Evolutionary conservation across 257 asterid genomes (phyloP).

Genomic region (Sherardia arvensis): DNA sequence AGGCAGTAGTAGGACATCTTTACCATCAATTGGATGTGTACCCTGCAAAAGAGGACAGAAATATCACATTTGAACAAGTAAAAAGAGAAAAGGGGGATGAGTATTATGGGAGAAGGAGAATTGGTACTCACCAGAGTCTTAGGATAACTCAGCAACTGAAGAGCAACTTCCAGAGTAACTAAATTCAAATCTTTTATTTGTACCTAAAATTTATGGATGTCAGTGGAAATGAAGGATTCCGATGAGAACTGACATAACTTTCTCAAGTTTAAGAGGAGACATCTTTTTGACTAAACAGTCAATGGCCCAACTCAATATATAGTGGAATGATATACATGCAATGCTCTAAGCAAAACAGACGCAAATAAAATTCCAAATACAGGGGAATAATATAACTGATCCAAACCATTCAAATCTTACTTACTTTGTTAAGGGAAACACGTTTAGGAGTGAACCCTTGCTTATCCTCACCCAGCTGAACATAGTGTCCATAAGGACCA

Average conservation of each 20-base stretch:
- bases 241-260: not conserved
- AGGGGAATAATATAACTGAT: not conserved
- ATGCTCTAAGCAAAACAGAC: not conserved
- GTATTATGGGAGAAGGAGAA: not conserved
- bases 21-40: slow-evolving; percentile 69
- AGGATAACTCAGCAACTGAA: slow-evolving; percentile 77
- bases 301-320: not conserved
- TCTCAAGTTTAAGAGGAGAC: not conserved
- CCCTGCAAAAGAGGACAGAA: slow-evolving; percentile 37
- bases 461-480: slow-evolving; percentile 95
- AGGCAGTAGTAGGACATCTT: slow-evolving; percentile 50
- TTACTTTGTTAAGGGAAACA: slow-evolving; percentile 56
- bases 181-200: slow-evolving; percentile 58
- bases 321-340: too few relatives aligned
- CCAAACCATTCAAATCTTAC: slow-evolving; percentile 7
- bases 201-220: slow-evolving; percentile 4
- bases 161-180: slow-evolving; percentile 70
- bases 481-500: slow-evolving; percentile 84
- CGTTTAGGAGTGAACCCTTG: slow-evolving; percentile 75
- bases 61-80: slow-evolving; percentile 13
- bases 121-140: slow-evolving; percentile 50
- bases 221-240: not conserved
- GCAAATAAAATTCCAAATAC: not conserved
- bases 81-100: not conserved
- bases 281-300: not conserved